Evolutionary conservation across 805 yeast genomes (phyloP).

Genomic region (Metschnikowia noctiluminum): DNA sequence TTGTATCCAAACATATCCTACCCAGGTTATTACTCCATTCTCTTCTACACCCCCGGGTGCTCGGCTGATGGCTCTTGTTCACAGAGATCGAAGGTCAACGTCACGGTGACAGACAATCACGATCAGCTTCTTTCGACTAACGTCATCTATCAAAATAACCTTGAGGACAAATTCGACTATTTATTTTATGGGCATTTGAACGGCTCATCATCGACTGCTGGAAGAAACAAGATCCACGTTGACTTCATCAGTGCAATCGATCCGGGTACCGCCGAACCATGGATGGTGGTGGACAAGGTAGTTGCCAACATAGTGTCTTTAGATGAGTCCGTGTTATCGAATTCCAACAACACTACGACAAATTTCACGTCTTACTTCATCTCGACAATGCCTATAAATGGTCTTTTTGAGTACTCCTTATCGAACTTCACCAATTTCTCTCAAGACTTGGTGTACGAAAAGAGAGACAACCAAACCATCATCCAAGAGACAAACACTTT

Average conservation of each 20-base stretch:
- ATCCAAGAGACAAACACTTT: conserved; percentile 32
- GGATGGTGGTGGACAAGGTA: conserved; percentile 71
- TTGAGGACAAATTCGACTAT: conserved; percentile 74
- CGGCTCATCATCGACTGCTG: conserved; percentile 31
- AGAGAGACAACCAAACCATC: conserved; percentile 18
- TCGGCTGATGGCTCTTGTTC: conserved; percentile 60
- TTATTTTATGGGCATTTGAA: conserved; percentile 68
- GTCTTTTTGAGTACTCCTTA: conserved; percentile 78
- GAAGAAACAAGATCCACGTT: conserved; percentile 29
- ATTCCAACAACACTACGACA: conserved; percentile 14
- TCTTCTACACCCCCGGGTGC: conserved; percentile 88
- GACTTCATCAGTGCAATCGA: conserved; percentile 25
- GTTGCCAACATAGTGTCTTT: conserved; percentile 47
- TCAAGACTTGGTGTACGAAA: conserved; percentile 23
- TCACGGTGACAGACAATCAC: conserved; percentile 53
- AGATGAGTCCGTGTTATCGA: conserved; percentile 34
- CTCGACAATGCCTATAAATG: conserved; percentile 51
- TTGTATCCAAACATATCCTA: conserved; percentile 67
- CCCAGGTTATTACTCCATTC: conserved; percentile 71
- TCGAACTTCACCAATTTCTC: conserved; percentile 52
- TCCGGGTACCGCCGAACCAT: conserved; percentile 25
- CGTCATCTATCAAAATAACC: conserved; percentile 75
- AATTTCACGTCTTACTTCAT: conserved; percentile 15
- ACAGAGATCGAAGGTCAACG: conserved; percentile 74
- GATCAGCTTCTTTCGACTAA: conserved; percentile 41